Conservation (phyloP, 2,329 filamentous ascomycete genomes). For the Colletotrichum camelliae region DNA sequence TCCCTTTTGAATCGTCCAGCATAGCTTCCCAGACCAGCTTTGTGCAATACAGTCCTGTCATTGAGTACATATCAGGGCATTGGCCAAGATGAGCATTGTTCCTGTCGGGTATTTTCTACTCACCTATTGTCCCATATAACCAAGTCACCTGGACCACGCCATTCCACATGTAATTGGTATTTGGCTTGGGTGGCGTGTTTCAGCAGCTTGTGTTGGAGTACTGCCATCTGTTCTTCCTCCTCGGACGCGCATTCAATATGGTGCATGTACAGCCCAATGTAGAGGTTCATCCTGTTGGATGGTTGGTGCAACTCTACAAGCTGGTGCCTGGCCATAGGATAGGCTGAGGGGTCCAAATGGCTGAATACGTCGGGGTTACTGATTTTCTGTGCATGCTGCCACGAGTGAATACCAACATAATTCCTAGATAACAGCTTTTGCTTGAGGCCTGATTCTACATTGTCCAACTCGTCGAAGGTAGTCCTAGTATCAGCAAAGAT, state of each 20-base stretch:
- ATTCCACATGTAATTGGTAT: constrained; percentile 50
- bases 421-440: constrained; percentile 39
- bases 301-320: constrained; percentile 57
- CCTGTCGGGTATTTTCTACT: not conserved
- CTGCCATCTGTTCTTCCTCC: constrained; percentile 36
- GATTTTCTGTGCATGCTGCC: constrained; percentile 57
- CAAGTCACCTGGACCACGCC: constrained; percentile 54
- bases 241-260: constrained; percentile 48
- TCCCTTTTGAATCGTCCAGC: constrained; percentile 55
- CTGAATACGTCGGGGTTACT: constrained; percentile 53
- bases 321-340: constrained; percentile 48
- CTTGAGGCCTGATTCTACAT: constrained; percentile 28
- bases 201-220: constrained; percentile 43
- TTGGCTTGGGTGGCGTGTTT: constrained; percentile 51
- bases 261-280: constrained; percentile 57
- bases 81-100: not conserved
- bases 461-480: constrained; percentile 51
- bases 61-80: not conserved
- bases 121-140: constrained; percentile 66
- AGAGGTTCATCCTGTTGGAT: constrained; percentile 56
- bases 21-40: constrained; percentile 46
- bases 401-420: constrained; percentile 52
- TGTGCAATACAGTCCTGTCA: constrained; percentile 51
- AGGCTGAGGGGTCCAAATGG: constrained; percentile 44
- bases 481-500: constrained; percentile 58